Conservation (phyloP, 2,329 filamentous ascomycete species). For the Penicillium polonicum region DNA sequence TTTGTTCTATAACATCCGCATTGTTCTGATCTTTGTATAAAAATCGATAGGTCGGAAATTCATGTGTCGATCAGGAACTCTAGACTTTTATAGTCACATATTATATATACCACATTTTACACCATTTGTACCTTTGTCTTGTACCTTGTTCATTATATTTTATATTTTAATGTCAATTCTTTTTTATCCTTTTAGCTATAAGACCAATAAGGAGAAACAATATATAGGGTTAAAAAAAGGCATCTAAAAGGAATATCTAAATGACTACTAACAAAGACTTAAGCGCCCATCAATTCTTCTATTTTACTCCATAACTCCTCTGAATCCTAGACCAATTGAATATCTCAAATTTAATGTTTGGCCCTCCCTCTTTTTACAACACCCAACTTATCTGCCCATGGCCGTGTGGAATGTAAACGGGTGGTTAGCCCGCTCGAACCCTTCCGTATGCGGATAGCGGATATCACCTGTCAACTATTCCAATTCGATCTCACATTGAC, state of each 20-base stretch:
- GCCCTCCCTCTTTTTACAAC: neutral
- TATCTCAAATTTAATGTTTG: neutral
- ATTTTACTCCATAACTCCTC: neutral
- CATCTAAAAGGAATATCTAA: too few relatives aligned
- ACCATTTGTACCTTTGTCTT: too few relatives aligned
- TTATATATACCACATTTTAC: neutral
- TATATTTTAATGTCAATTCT: neutral
- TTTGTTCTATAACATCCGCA: neutral
- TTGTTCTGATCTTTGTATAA: neutral
- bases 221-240: neutral
- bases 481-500: conserved; percentile 4
- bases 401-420: neutral
- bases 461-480: conserved; percentile 4
- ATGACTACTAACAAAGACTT: neutral
- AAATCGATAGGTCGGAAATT: neutral
- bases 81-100: neutral
- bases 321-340: neutral
- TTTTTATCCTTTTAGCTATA: neutral
- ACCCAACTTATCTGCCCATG: neutral
- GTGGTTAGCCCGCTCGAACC: neutral
- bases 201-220: neutral
- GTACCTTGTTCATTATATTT: neutral
- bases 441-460: conserved; percentile 2
- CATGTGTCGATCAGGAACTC: conserved; percentile 4
- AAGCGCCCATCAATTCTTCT: neutral